phyloP scores from a whole-genome alignment of 2,329 filamentous ascomycete species.

The Geosmithia flava region DNA sequence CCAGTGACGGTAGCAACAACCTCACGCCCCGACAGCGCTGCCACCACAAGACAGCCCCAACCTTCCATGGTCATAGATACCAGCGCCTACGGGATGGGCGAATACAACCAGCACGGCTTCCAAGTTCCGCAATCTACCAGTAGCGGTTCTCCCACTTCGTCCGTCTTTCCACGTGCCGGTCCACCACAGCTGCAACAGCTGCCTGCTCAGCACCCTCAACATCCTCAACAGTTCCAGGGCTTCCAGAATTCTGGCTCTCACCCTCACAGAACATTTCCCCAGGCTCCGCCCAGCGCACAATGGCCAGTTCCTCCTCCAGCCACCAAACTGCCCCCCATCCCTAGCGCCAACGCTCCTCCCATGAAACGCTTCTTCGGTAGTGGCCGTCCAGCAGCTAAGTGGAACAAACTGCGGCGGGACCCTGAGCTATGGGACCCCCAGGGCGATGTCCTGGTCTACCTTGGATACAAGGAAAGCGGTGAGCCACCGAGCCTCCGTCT shows the following conservation, averaged over 20 bases:
- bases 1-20: slow-evolving; percentile 4
- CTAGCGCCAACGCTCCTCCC: slow-evolving; percentile 18
- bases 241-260: not conserved
- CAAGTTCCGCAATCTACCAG: not conserved
- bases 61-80: not conserved
- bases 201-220: slow-evolving; percentile 3
- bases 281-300: slow-evolving; percentile 7
- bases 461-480: slow-evolving; percentile 31
- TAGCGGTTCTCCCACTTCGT: not conserved
- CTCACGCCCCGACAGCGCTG: slow-evolving; percentile 9
- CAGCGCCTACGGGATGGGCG: slow-evolving; percentile 3
- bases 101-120: not conserved
- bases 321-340: slow-evolving; percentile 28
- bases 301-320: slow-evolving; percentile 25
- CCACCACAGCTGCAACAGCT: not conserved
- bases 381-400: slow-evolving; percentile 33
- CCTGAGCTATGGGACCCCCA: slow-evolving; percentile 49
- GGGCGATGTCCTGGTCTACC: slow-evolving; percentile 46
- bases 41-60: slow-evolving; percentile 4
- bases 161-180: not conserved
- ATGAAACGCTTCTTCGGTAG: slow-evolving; percentile 42
- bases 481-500: slow-evolving; percentile 40
- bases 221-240: not conserved
- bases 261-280: slow-evolving; percentile 2
- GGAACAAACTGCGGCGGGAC: slow-evolving; percentile 47